These are phyloP conservation scores for Coemansia sp. DNA, from an alignment of 192 early-diverging fungal genomes.

Conservation along the genomic window DNA sequence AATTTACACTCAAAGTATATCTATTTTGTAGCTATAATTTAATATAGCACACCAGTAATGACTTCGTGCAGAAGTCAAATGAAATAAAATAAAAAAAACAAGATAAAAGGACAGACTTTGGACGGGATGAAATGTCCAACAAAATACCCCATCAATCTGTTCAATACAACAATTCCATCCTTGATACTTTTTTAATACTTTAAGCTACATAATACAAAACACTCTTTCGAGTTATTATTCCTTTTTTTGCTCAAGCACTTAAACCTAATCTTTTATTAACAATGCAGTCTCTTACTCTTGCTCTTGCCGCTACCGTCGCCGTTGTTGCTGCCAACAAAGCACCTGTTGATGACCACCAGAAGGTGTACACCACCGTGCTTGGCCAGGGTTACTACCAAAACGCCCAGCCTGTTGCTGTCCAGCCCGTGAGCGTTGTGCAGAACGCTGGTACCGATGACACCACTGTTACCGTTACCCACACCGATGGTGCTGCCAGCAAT, in stretches of 20 bases:
- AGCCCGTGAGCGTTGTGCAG: constrained; percentile 41
- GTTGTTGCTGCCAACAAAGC: constrained; percentile 19
- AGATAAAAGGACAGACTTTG: neutral
- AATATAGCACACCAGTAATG: too few relatives aligned
- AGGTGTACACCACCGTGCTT: constrained; percentile 34
- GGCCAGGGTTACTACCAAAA: constrained; percentile 7
- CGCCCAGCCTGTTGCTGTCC: constrained; percentile 25
- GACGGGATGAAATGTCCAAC: neutral
- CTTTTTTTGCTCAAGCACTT: neutral
- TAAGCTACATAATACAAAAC: neutral
- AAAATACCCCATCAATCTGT: neutral
- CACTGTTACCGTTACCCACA: constrained; percentile 43
- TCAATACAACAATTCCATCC: neutral
- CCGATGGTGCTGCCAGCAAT: constrained; percentile 41
- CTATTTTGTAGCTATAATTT: too few relatives aligned
- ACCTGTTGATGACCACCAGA: constrained; percentile 29
- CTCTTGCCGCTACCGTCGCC: constrained; percentile 14
- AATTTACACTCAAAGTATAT: too few relatives aligned
- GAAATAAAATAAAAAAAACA: neutral
- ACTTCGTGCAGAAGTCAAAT: too few relatives aligned
- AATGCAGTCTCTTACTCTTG: constrained; percentile 12
- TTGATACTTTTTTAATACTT: neutral
- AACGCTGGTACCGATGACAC: constrained; percentile 34
- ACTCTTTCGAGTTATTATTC: neutral
- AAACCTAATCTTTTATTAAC: constrained; percentile 5